These are phyloP conservation scores for Pyrenophora teres DNA, from an alignment of 2,329 filamentous ascomycete genomes.

Conservation along the genomic window DNA sequence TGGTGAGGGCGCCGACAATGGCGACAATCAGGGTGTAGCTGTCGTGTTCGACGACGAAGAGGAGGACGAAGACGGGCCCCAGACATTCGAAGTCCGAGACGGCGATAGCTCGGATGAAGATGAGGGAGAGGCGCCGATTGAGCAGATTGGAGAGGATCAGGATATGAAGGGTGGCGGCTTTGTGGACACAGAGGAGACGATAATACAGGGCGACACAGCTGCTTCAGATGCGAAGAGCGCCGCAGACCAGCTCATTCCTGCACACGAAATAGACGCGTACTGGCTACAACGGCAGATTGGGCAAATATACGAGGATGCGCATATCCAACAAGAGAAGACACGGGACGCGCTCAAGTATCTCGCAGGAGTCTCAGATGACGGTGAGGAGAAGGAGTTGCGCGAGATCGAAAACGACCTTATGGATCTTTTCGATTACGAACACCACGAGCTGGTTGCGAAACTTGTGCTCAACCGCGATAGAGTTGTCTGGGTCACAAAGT, in stretches of 20 bases:
- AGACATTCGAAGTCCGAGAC: conserved; percentile 85
- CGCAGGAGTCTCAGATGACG: conserved; percentile 74
- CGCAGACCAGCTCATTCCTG: conserved; percentile 66
- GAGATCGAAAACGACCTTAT: conserved; percentile 98
- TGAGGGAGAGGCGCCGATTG: conserved; percentile 65
- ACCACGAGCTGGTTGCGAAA: conserved; percentile 89
- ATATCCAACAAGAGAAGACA: conserved; percentile 92
- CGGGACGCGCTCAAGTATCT: conserved; percentile 81
- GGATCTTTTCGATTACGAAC: conserved; percentile 97
- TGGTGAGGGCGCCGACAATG: conserved; percentile 69
- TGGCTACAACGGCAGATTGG: conserved; percentile 96
- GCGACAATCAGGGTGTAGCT: conserved; percentile 93
- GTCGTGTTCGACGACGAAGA: conserved; percentile 96
- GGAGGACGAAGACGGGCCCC: conserved; percentile 72
- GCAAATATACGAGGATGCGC: conserved; percentile 83
- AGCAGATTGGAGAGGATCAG: conserved; percentile 58
- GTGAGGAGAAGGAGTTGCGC: conserved; percentile 81
- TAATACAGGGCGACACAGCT: conserved; percentile 72
- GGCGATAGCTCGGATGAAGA: conserved; percentile 81
- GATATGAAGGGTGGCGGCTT: conserved; percentile 56
- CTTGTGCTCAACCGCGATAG: conserved; percentile 91
- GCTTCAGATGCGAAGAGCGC: conserved; percentile 51
- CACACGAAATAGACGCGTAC: conserved; percentile 93
- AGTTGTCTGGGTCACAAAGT: conserved; percentile 90
- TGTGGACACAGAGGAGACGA: conserved; percentile 72